These are phyloP conservation scores for Rhipidocladum racemiflorum DNA, from an alignment of 176 grass and related monocot genomes.

Conservation along the genomic window DNA sequence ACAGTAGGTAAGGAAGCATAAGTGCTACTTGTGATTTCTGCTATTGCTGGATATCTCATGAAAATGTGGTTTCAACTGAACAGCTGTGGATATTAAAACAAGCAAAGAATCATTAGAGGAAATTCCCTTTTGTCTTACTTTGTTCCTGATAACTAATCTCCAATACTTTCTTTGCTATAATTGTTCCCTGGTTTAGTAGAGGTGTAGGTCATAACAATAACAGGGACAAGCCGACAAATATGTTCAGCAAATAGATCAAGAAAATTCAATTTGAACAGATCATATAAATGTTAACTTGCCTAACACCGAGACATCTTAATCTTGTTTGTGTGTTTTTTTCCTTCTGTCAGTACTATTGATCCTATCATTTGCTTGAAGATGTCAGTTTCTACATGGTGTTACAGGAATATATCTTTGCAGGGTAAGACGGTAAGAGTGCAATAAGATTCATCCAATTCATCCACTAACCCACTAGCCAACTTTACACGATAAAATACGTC, in stretches of 20 bases:
- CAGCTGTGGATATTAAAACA: constrained; percentile 8
- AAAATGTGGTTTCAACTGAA: neutral
- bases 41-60: neutral
- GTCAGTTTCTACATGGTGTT: neutral
- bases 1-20: constrained; percentile 7
- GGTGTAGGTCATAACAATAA: neutral
- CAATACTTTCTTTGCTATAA: neutral
- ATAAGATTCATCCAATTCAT: constrained; percentile 22
- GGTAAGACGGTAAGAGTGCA: constrained; percentile 23
- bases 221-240: neutral
- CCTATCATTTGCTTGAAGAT: constrained; percentile 7
- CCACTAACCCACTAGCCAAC: constrained; percentile 15
- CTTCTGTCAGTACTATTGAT: neutral
- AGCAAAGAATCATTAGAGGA: constrained; percentile 5
- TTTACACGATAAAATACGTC: neutral
- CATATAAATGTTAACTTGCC: neutral
- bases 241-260: neutral
- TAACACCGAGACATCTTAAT: neutral
- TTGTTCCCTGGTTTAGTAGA: neutral
- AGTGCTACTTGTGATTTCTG: constrained; percentile 18
- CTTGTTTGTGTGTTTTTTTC: neutral
- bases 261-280: neutral
- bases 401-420: constrained; percentile 20
- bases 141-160: neutral
- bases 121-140: neutral